These are phyloP conservation scores for Arthroderma uncinatum DNA, from an alignment of 2,329 filamentous ascomycete species.

Conservation along the genomic window DNA sequence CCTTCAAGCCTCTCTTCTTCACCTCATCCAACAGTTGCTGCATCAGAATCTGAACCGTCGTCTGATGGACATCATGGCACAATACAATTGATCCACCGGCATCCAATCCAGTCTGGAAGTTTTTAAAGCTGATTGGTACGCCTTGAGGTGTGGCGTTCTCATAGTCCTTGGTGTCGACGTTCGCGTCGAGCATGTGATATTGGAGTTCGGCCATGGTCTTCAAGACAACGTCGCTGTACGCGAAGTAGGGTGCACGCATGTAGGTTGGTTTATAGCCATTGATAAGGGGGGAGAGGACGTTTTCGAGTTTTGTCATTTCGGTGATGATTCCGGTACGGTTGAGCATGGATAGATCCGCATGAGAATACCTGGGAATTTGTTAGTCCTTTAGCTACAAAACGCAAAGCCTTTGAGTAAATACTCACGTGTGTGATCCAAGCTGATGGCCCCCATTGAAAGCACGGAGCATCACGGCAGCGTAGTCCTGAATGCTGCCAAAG, in stretches of 20 bases:
- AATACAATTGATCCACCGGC: slow-evolving; percentile 3
- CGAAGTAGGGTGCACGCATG: slow-evolving; percentile 39
- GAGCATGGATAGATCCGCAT: slow-evolving; percentile 30
- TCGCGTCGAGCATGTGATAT: slow-evolving; percentile 36
- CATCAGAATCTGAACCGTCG: slow-evolving; percentile 8
- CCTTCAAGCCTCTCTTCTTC: slow-evolving; percentile 1
- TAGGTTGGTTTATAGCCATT: slow-evolving; percentile 36
- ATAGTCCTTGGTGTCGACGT: slow-evolving; percentile 37
- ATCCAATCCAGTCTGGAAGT: slow-evolving; percentile 1
- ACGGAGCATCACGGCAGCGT: slow-evolving; percentile 23
- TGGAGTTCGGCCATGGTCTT: slow-evolving; percentile 31
- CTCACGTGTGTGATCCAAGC: slow-evolving; percentile 37
- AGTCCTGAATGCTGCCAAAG: slow-evolving; percentile 9
- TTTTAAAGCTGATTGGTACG: not conserved
- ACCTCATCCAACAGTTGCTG: slow-evolving; percentile 7
- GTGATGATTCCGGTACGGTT: slow-evolving; percentile 22
- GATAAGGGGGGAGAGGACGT: slow-evolving; percentile 30
- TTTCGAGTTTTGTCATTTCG: slow-evolving; percentile 36
- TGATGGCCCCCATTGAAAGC: slow-evolving; percentile 35
- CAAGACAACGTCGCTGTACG: slow-evolving; percentile 24
- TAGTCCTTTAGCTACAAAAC: not conserved
- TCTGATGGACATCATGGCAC: slow-evolving; percentile 9
- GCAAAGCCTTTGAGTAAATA: not conserved
- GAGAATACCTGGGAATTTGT: slow-evolving; percentile 26
- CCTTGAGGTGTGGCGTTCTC: slow-evolving; percentile 16